Evolutionary conservation across 2,329 filamentous ascomycete species (phyloP).

Genomic region (Microsporum canis): DNA sequence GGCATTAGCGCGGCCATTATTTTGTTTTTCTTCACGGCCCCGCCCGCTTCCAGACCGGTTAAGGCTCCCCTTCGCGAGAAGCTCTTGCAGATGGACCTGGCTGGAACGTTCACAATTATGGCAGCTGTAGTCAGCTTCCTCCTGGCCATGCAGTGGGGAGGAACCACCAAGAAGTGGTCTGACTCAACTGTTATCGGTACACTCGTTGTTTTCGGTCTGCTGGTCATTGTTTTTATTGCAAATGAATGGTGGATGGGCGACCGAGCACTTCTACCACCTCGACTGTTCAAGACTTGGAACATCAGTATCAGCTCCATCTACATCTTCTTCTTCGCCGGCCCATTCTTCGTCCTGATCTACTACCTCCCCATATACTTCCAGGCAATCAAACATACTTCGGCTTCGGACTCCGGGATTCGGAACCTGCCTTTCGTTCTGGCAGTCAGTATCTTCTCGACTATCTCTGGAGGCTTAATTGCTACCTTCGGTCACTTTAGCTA

Average conservation of each 20-base stretch:
- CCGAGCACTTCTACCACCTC: conserved; percentile 22
- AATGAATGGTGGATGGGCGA: conserved; percentile 12
- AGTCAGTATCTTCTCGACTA: conserved; percentile 17
- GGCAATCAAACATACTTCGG: conserved; percentile 31
- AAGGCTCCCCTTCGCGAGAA: conserved; percentile 12
- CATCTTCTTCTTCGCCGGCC: conserved; percentile 10
- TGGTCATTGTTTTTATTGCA: conserved; percentile 15
- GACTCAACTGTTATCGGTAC: conserved; percentile 16
- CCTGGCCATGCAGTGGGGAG: conserved; percentile 22
- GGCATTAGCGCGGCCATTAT: conserved; percentile 10
- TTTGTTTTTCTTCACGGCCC: conserved; percentile 14
- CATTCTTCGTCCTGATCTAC: conserved; percentile 13
- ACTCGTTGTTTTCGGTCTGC: conserved; percentile 16
- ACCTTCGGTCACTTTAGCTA: conserved; percentile 18
- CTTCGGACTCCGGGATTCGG: conserved; percentile 27
- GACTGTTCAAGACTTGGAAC: conserved; percentile 15
- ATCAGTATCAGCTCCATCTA: conserved; percentile 4
- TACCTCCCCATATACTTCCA: conserved; percentile 33
- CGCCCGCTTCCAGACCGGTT: conserved; percentile 10
- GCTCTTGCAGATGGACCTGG: conserved; percentile 18
- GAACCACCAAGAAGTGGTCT: conserved; percentile 18
- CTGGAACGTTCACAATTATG: conserved; percentile 18
- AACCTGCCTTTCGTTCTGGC: conserved; percentile 30
- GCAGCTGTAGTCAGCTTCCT: conserved; percentile 19
- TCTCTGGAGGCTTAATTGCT: conserved; percentile 12